Evolutionary conservation across 2,329 filamentous ascomycete genomes (phyloP).

Genomic region (Graphium sp.): DNA sequence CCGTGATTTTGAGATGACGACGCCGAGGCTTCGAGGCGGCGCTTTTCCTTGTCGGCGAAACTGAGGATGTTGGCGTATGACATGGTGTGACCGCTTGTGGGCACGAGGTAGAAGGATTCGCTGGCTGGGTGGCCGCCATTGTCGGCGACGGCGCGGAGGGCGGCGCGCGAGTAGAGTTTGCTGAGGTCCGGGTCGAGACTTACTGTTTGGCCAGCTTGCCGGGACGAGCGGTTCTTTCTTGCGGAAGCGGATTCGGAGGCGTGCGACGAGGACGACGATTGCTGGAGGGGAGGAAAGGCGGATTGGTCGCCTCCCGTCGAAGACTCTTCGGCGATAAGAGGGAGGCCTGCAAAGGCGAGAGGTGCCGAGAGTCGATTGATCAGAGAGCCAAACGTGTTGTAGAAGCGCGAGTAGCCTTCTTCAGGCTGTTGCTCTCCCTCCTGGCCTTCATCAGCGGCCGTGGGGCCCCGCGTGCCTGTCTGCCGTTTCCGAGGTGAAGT

Average conservation of each 20-base stretch:
- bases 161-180: conserved; percentile 71
- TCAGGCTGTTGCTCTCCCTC: conserved; percentile 23
- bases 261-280: conserved; percentile 10
- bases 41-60: conserved; percentile 49
- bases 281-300: neutral
- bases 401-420: conserved; percentile 79
- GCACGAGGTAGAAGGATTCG: conserved; percentile 89
- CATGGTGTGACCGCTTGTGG: conserved; percentile 75
- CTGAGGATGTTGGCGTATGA: conserved; percentile 83
- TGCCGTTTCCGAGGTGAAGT: no score
- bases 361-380: conserved; percentile 82
- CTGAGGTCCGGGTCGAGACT: conserved; percentile 55
- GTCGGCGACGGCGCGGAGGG: conserved; percentile 61
- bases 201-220: conserved; percentile 4
- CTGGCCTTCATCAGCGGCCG: conserved; percentile 3
- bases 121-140: conserved; percentile 46
- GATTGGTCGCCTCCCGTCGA: conserved; percentile 4
- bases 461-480: conserved; percentile 5
- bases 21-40: conserved; percentile 34
- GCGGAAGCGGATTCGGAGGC: conserved; percentile 16
- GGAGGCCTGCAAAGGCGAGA: conserved; percentile 82
- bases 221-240: conserved; percentile 18
- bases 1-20: no score
- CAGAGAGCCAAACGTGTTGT: conserved; percentile 76
- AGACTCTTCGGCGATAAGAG: conserved; percentile 43